These are phyloP conservation scores for Hemerocallis citrina DNA, from an alignment of 106 monocot species.

Conservation along the genomic window DNA sequence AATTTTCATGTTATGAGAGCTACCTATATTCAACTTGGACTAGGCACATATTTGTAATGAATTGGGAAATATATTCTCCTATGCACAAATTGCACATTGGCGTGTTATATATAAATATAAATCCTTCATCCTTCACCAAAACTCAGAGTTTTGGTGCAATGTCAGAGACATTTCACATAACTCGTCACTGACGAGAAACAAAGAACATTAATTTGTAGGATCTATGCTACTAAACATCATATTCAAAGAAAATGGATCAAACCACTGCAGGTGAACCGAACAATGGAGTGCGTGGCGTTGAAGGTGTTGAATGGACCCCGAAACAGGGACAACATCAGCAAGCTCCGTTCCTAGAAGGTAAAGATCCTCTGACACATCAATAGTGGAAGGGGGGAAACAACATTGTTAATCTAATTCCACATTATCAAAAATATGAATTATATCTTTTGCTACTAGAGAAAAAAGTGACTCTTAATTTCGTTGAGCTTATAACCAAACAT, in stretches of 20 bases:
- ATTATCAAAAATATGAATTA: background rate
- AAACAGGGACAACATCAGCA: constrained; percentile 3
- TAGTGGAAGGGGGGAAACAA: too few relatives aligned
- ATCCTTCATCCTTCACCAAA: too few relatives aligned
- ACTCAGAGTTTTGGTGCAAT: too few relatives aligned
- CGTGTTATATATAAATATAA: background rate
- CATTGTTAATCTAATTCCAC: too few relatives aligned
- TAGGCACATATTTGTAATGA: too few relatives aligned
- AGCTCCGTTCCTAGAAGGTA: constrained; percentile 16
- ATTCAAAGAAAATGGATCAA: background rate
- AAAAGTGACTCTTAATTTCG: background rate
- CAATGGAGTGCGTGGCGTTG: constrained; percentile 1
- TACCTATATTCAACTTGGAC: too few relatives aligned
- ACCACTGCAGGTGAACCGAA: constrained; percentile 10
- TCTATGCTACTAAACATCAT: background rate
- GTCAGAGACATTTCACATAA: too few relatives aligned
- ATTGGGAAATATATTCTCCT: too few relatives aligned
- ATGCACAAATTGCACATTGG: too few relatives aligned
- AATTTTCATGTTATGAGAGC: too few relatives aligned
- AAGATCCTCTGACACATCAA: background rate
- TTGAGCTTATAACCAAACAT: background rate
- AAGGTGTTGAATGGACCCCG: constrained; percentile 2
- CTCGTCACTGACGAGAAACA: too few relatives aligned
- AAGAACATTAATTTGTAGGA: too few relatives aligned
- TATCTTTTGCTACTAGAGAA: background rate